Evolutionary conservation across 768 basidiomycete species (phyloP), one percentile per base, ranked within the genome.

Genomic region (Leucosporidium scottii): DNA sequence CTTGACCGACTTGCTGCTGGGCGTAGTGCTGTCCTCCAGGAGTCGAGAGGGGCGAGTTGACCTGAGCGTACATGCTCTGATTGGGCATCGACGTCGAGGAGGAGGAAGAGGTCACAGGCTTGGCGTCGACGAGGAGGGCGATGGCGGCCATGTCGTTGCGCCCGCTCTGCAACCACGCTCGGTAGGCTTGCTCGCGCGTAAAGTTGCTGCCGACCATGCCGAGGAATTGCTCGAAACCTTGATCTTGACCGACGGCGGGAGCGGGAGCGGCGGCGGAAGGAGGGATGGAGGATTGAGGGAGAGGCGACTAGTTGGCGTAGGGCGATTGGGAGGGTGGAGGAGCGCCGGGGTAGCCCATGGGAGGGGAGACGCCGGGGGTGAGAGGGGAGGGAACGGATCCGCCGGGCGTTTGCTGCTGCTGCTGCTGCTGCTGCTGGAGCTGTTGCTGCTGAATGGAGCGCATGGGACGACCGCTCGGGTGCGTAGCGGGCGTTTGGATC

Each of bases 11-110:
- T 44, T 44, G 39, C 39, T 44, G 21, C 53, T 66, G 50, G 57
- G 65, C 47, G 53, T 74, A 73, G 61, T 74, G 73, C 13, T 73
- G 75, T n/a, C 74, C 68, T 13, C 54, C 31, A 54, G 27, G 61
- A 49, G 39, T 44, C 8, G 39, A 44, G 39, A 44, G 48, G 4
- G 68, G 53, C 25, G 39, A 61, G 57, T 53, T 59, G 58, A 59
- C 36, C 31, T 61, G 51, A 27, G 60, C 56, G 61, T 58, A 69
- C 28, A 61, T 44, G 39, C 39, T 44, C 39, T 44, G 39, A 13
- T 15, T 44, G 39, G 39, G 39, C 48, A 25, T 28, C 44, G 39
- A 6, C 39, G 39, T 8, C 2, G 39, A 8, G 10, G 39, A 44
- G 15, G 39, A 44, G 13, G 39, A 8, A 3, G 39, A 44, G 15